Evolutionary conservation across 129 eudicot genomes (phyloP).

Genomic region (Solidago caesia): DNA sequence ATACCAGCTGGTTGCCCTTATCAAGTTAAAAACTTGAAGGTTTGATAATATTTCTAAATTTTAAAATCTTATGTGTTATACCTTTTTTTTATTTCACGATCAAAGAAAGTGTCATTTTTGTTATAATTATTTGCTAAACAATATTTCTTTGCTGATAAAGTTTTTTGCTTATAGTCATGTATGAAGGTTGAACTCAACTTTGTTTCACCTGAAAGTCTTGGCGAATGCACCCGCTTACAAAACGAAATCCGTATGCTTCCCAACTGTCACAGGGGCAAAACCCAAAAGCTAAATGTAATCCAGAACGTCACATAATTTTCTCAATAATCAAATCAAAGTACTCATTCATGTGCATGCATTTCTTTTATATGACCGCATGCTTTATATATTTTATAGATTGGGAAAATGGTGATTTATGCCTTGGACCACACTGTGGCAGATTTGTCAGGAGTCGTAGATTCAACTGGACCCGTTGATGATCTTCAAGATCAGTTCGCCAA

Average conservation of each 20-base stretch:
- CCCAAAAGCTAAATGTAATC: conserved; percentile 45
- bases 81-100: too few relatives aligned
- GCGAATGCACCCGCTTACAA: conserved; percentile 41
- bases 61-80: background rate
- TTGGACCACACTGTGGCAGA: conserved; percentile 17
- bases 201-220: conserved; percentile 46
- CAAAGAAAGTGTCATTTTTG: too few relatives aligned
- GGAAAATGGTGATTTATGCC: conserved; percentile 30
- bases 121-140: background rate
- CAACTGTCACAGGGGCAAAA: conserved; percentile 40
- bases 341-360: conserved; percentile 1
- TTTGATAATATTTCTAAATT: background rate
- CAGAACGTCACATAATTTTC: too few relatives aligned
- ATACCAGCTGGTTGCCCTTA: conserved; percentile 42
- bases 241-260: conserved; percentile 47
- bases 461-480: conserved; percentile 7
- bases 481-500: conserved; percentile 8
- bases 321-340: background rate
- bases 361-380: background rate
- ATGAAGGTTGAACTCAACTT: conserved; percentile 49
- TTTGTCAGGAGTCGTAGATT: background rate
- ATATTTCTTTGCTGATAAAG: background rate
- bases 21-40: conserved; percentile 46
- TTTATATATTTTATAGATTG: conserved; percentile 16
- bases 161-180: conserved; percentile 31